Evolutionary conservation across 805 yeast genomes (phyloP).

Genomic region (Yarrowia sp.): DNA sequence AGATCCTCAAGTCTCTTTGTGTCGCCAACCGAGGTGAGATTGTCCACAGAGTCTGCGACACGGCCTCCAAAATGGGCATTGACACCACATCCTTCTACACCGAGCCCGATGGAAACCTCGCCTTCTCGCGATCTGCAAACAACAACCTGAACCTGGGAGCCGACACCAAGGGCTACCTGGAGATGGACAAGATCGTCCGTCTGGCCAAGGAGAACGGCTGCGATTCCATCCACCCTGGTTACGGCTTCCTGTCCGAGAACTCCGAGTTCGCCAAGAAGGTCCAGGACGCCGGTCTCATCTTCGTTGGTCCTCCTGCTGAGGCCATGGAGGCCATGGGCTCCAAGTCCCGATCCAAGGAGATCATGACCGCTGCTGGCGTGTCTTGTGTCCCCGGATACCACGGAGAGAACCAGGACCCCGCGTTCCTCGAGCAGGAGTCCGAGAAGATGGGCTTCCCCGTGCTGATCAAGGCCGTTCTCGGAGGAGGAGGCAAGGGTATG

Average conservation of each 20-base stretch:
- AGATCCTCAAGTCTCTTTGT: constrained; percentile 38
- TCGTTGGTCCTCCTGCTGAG: constrained; percentile 39
- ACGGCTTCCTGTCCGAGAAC: constrained; percentile 54
- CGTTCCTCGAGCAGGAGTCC: constrained; percentile 35
- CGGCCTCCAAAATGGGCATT: constrained; percentile 38
- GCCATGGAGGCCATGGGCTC: constrained; percentile 42
- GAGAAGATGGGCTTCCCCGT: constrained; percentile 47
- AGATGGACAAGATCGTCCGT: constrained; percentile 48
- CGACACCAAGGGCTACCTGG: constrained; percentile 36
- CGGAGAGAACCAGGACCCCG: constrained; percentile 37
- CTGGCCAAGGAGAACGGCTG: constrained; percentile 52
- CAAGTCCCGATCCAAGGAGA: constrained; percentile 38
- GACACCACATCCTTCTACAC: constrained; percentile 38
- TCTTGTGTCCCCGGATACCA: constrained; percentile 41
- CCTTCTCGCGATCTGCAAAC: constrained; percentile 33
- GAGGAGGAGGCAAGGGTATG: constrained; percentile 61
- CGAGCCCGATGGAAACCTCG: constrained; percentile 36
- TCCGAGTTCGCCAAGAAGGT: constrained; percentile 38
- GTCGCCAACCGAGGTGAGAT: constrained; percentile 60
- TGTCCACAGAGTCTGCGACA: constrained; percentile 38
- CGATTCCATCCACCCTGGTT: constrained; percentile 57
- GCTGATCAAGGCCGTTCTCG: constrained; percentile 57
- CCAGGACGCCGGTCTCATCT: constrained; percentile 38
- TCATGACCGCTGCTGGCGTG: constrained; percentile 39
- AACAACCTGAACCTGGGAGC: constrained; percentile 34